Evolutionary conservation across 2,329 filamentous ascomycete genomes (phyloP).

Genomic region (Ceratocystis papillata): DNA sequence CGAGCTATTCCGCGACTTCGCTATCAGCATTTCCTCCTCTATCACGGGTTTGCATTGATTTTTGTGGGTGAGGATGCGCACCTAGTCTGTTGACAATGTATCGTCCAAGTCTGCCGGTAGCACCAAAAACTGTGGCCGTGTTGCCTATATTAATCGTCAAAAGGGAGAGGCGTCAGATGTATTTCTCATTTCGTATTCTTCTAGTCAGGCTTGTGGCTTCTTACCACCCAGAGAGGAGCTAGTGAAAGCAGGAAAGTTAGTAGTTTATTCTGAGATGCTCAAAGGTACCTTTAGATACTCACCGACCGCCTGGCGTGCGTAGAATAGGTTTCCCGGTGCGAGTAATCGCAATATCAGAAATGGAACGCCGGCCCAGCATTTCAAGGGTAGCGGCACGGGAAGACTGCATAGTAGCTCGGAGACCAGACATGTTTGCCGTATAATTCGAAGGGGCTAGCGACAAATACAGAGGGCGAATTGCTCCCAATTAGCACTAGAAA

Average conservation of each 20-base stretch:
- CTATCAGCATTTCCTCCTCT: conserved; percentile 9
- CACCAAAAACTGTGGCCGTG: conserved; percentile 94
- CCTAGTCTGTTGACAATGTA: conserved; percentile 96
- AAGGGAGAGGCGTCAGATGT: background rate
- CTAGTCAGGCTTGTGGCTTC: conserved; percentile 18
- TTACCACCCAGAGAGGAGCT: conserved; percentile 82
- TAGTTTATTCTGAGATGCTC: conserved; percentile 15
- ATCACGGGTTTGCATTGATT: conserved; percentile 7
- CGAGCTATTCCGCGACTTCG: conserved; percentile 47
- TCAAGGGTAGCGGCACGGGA: conserved; percentile 39
- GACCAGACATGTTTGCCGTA: conserved; percentile 42
- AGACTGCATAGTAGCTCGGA: conserved; percentile 46
- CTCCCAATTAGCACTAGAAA: conserved; percentile 6
- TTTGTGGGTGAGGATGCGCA: conserved; percentile 29
- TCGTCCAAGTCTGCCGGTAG: conserved; percentile 86
- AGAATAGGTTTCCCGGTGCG: conserved; percentile 93
- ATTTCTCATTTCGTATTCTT: background rate
- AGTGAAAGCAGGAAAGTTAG: conserved; percentile 32
- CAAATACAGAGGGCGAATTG: background rate
- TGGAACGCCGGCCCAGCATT: conserved; percentile 39
- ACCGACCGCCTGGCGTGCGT: conserved; percentile 82
- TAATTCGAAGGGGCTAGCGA: background rate
- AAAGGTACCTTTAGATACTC: conserved; percentile 32
- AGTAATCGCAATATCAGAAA: conserved; percentile 84
- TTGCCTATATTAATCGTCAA: conserved; percentile 49